phyloP scores from a whole-genome alignment of 192 early-diverging fungal genomes.

The Chytriomyces hyalinus region DNA sequence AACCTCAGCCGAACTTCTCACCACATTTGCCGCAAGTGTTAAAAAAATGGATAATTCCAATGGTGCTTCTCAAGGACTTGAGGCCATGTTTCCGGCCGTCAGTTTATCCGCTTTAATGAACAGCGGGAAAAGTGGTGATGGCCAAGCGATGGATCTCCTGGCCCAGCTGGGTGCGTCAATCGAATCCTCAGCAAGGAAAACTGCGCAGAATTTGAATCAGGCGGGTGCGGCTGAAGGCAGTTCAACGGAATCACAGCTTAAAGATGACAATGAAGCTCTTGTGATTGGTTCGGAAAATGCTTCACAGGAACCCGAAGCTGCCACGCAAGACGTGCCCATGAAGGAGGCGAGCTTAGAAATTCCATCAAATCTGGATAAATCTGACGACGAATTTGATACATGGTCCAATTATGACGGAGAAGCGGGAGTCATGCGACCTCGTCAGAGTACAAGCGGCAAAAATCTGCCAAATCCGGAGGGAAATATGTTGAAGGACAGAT shows the following conservation, averaged over 20 bases:
- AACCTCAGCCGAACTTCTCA: constrained; percentile 15
- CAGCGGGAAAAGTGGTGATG: background rate
- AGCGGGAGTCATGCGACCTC: background rate
- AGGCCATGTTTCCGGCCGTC: background rate
- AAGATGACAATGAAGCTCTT: too few relatives aligned
- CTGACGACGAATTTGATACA: constrained; percentile 2
- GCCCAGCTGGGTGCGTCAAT: constrained; percentile 7
- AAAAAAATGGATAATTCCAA: background rate
- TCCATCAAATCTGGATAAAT: background rate
- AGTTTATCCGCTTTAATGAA: background rate
- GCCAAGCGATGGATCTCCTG: constrained; percentile 4
- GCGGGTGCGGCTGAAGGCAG: too few relatives aligned
- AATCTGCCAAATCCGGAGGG: background rate
- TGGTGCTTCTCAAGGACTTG: background rate
- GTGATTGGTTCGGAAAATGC: too few relatives aligned
- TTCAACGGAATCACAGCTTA: too few relatives aligned
- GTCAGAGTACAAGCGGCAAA: background rate
- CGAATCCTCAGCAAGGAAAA: constrained; percentile 4
- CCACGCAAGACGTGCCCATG: too few relatives aligned
- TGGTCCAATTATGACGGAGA: constrained; percentile 1
- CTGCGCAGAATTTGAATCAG: background rate
- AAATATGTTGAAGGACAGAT: too few relatives aligned
- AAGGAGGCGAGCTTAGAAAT: too few relatives aligned
- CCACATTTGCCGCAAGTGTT: constrained; percentile 25
- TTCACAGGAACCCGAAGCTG: too few relatives aligned